Evolutionary conservation across 257 asterid species (phyloP).

Genomic region (Thymus quinquecostatus): DNA sequence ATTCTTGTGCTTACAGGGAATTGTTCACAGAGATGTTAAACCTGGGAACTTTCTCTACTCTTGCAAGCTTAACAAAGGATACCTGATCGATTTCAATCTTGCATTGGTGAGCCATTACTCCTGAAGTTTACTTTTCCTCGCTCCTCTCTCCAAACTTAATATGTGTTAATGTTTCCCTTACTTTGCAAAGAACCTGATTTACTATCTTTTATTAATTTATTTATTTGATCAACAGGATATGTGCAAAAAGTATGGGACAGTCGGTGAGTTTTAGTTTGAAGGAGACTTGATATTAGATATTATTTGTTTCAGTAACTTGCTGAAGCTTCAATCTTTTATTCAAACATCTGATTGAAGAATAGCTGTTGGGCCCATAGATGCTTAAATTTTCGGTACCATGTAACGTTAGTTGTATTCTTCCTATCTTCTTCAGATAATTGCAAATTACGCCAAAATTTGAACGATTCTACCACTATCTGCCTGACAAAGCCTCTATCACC

Average conservation of each 20-base stretch:
- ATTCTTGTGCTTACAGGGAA: conserved; percentile 59
- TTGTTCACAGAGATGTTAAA: conserved; percentile 95
- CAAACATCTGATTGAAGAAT: conserved; percentile 10
- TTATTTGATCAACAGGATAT: conserved; percentile 59
- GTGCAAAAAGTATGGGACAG: conserved; percentile 51
- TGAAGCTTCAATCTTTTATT: conserved; percentile 12
- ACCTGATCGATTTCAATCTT: conserved; percentile 92
- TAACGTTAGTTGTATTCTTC: conserved; percentile 23
- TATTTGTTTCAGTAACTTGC: conserved; percentile 18
- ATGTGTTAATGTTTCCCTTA: conserved; percentile 2
- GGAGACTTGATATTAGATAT: conserved; percentile 18
- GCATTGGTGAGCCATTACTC: conserved; percentile 72
- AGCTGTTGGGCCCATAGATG: conserved; percentile 15
- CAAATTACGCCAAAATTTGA: conserved; percentile 43
- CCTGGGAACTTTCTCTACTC: conserved; percentile 97
- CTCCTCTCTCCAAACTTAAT: background rate
- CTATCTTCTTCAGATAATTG: conserved; percentile 48
- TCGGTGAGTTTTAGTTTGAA: conserved; percentile 56
- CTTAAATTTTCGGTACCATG: conserved; percentile 10
- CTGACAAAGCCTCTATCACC: conserved; percentile 48
- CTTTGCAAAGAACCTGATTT: conserved; percentile 7
- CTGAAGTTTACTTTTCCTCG: conserved; percentile 10
- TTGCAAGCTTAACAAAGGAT: conserved; percentile 76
- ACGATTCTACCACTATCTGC: conserved; percentile 35
- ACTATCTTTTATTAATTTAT: conserved; percentile 7